Conservation (phyloP, 768 basidiomycete genomes). For the Xerocomellus intermedius region DNA sequence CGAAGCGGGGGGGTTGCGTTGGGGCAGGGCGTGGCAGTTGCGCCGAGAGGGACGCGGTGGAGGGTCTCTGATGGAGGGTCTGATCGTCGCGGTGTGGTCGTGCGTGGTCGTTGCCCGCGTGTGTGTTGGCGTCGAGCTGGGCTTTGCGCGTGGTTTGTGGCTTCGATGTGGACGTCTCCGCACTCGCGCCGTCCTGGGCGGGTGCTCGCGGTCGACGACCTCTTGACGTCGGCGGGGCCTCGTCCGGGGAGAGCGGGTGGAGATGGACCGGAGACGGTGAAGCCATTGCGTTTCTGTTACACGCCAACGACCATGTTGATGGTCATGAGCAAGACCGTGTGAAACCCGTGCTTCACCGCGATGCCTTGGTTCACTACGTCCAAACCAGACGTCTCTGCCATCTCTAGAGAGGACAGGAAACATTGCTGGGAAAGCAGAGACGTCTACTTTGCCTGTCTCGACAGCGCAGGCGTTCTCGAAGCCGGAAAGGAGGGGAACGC, state of each 20-base stretch:
- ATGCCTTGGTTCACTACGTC: slow-evolving; percentile 39
- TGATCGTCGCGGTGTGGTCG: neutral
- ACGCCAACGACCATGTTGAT: slow-evolving; percentile 7
- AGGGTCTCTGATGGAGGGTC: slow-evolving; percentile 27
- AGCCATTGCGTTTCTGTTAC: slow-evolving; percentile 19
- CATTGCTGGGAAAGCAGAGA: slow-evolving; percentile 87
- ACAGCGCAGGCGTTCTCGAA: slow-evolving; percentile 62
- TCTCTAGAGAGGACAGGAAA: slow-evolving; percentile 64
- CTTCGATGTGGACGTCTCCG: slow-evolving; percentile 11
- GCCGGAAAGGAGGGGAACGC: slow-evolving; percentile 67
- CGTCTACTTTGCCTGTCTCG: slow-evolving; percentile 82
- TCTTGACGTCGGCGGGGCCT: slow-evolving; percentile 36
- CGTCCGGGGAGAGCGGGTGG: slow-evolving; percentile 69
- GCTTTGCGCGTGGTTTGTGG: slow-evolving; percentile 51
- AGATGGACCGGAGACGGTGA: slow-evolving; percentile 53
- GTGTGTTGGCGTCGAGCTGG: neutral
- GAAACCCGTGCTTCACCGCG: neutral
- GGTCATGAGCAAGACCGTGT: slow-evolving; percentile 9
- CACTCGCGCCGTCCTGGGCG: slow-evolving; percentile 30
- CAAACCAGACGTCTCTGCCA: slow-evolving; percentile 39
- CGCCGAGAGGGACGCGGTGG: slow-evolving; percentile 39
- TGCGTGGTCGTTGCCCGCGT: neutral
- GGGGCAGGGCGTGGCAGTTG: slow-evolving; percentile 34
- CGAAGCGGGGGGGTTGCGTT: slow-evolving; percentile 34
- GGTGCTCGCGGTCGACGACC: slow-evolving; percentile 48